phyloP scores from a whole-genome alignment of 805 yeast species.

The Jamesozyma piceae region DNA sequence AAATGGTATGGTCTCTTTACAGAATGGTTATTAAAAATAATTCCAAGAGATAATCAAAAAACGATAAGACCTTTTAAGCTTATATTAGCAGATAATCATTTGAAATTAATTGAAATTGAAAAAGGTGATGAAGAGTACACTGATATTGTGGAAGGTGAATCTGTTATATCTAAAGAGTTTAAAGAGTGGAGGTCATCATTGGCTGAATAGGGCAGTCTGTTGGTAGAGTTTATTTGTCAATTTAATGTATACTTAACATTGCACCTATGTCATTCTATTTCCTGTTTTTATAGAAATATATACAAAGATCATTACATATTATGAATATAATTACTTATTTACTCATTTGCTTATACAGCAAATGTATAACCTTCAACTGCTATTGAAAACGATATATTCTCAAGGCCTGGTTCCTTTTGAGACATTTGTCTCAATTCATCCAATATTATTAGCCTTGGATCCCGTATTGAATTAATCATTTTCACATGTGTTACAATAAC shows the following conservation, averaged over 20 bases:
- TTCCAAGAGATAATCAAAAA: conserved; percentile 44
- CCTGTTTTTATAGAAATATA: too few species aligned
- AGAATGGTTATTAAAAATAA: conserved; percentile 58
- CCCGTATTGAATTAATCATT: conserved; percentile 32
- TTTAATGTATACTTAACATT: too few species aligned
- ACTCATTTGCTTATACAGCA: conserved; percentile 1
- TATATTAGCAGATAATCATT: conserved; percentile 39
- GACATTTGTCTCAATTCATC: conserved; percentile 39
- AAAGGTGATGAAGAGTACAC: conserved; percentile 30
- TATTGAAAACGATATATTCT: conserved; percentile 22
- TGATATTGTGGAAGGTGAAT: conserved; percentile 32
- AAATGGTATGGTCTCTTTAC: conserved; percentile 80
- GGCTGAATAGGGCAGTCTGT: conserved; percentile 14
- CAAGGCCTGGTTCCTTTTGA: conserved; percentile 28
- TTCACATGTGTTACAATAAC: conserved; percentile 45
- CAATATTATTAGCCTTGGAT: conserved; percentile 52
- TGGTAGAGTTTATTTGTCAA: background rate
- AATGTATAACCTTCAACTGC: conserved; percentile 22
- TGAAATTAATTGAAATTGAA: conserved; percentile 39
- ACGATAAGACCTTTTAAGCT: conserved; percentile 52
- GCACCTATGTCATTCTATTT: too few species aligned
- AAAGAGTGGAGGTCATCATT: conserved; percentile 41
- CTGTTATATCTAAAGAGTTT: conserved; percentile 42
- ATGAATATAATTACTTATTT: too few species aligned
- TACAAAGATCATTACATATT: background rate